Base-by-base conservation (phyloP, 495 filamentous ascomycete species). In the Rusavskia elegans region DNA sequence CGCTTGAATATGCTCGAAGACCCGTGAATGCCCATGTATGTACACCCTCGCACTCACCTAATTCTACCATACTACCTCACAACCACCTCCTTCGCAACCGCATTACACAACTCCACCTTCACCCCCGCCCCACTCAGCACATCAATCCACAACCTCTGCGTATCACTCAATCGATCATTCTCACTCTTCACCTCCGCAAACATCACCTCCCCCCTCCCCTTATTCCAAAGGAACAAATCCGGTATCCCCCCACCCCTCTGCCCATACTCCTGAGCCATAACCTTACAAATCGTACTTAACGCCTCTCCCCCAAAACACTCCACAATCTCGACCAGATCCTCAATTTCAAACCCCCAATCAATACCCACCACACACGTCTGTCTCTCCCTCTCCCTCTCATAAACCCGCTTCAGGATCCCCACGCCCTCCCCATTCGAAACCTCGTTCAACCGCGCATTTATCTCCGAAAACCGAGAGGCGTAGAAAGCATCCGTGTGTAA, bases 111-210 rank as follows among this genome's bases (percentile, higher is more conserved):
- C 64, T 95, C 88, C 27, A 97, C 89, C 57, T 69, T 74, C 13
- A 98, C 75, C 1, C 90, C 89, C 3, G 89, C 88, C 2, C 81
- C 81, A 5, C 78, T 80, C 46, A 98, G 68, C 2, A 96, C 87
- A 73, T 96, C 85, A 59, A 96, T 95, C 92, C 92, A 98, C 38
- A 98, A 71, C 57, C 92, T 74, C 68, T 98, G 92, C 35, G 89
- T 93, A 73, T 98, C 92, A 67, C 90, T 95, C 61, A 98, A 71
- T 32, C 88, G 79, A 72, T 98, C 92, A 70, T 95, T 96, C 68
- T 88, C 87, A 54, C 83, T 88, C 74, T 95, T 95, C 46, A 95
- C 89, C 67, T 96, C 89, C 3, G 78, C 75, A 68, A 96, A 94
- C 77, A 89, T 78, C 44, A 88, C 80, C 64, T 82, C 78, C 32